Base-by-base conservation (phyloP, 148 eudicot species). In the Spergularia bocconei region DNA sequence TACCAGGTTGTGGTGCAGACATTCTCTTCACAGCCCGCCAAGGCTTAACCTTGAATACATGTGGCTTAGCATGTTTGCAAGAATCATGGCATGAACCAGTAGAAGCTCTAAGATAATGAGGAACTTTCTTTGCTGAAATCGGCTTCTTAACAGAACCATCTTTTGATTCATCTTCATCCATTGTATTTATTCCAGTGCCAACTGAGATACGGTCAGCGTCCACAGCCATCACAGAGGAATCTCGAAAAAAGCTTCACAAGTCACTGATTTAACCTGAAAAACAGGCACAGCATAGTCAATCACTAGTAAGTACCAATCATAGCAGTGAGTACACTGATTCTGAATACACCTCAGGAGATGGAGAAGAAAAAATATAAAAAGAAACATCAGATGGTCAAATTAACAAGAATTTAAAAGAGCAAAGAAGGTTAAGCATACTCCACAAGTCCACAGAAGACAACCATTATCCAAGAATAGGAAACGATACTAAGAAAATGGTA, bases 41-140 rank as follows among this genome's bases (percentile, higher is more conserved):
- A 20, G 83, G 76, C 80, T 87, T 90, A 38, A 69, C 77, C 75
- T 82, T 87, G 62, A 79, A 75, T 69, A 55, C 78, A 69, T 84
- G 87, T 63, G 84, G 80, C 55, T 47, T 82, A 15, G 92, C 96
- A 60, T 82, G 83, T 81, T 92, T 92, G 82, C 98, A 95, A 60
- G 82, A 71, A 76, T 92, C 98, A 75, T 90, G 96, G 71, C 98
- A 92, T 55, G 98, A 95, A 66, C 97, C 97, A 58, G 90, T 84
- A 19, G 95, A 88, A 54, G 97, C 87, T 86, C 91, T 85, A 62
- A 94, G 97, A 81, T 90, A 89, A 75, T 80, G 82, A 14, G 98
- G 92, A 70, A 81, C 71, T 67, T 78, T 73, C 59, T 77, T 78
- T 19, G 51, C 38, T 48, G 79, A 75, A 76, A 57, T 70, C 50